These are phyloP conservation scores for Chlorella sp. DNA, from an alignment of 139 green algal genomes.

Conservation along the genomic window DNA sequence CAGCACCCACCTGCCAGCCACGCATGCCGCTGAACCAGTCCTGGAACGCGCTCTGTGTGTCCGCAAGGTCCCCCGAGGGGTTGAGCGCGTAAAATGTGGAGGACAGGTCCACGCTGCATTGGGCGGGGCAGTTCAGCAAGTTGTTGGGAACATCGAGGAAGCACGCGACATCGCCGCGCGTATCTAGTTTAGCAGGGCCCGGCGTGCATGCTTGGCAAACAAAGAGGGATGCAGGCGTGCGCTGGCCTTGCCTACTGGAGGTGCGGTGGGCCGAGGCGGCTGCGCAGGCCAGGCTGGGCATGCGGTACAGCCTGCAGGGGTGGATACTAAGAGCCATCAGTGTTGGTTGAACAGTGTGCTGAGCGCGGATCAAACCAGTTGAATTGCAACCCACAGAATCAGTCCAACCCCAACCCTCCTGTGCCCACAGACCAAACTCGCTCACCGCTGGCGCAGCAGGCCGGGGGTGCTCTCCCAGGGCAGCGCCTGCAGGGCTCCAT, in stretches of 20 bases:
- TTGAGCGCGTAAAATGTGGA: constrained; percentile 88
- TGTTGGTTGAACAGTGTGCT: not conserved
- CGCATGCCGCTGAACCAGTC: constrained; percentile 62
- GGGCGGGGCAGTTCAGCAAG: not conserved
- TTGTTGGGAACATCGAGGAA: not conserved
- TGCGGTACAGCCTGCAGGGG: constrained; percentile 52
- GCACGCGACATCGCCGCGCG: no score
- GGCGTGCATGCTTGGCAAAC: not conserved
- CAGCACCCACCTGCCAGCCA: constrained; percentile 71
- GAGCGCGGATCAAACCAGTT: not conserved
- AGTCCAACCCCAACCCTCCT: not conserved
- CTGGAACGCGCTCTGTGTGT: constrained; percentile 85
- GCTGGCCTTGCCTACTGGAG: not conserved
- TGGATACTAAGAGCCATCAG: not conserved
- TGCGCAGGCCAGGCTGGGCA: constrained; percentile 52
- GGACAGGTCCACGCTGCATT: constrained; percentile 33
- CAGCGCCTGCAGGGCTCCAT: constrained; percentile 65
- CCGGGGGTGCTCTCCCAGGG: constrained; percentile 78
- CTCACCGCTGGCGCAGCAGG: constrained; percentile 38
- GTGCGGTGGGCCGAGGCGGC: constrained; percentile 17
- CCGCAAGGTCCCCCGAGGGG: constrained; percentile 79
- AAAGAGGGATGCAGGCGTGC: not conserved
- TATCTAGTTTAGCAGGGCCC: no score
- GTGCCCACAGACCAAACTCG: not conserved
- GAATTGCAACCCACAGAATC: not conserved